Percentiles rank a stretch among this genome's conserved stretches.
Conservation (phyloP, 2,329 filamentous ascomycete species). For the Colletotrichum caudatum region DNA sequence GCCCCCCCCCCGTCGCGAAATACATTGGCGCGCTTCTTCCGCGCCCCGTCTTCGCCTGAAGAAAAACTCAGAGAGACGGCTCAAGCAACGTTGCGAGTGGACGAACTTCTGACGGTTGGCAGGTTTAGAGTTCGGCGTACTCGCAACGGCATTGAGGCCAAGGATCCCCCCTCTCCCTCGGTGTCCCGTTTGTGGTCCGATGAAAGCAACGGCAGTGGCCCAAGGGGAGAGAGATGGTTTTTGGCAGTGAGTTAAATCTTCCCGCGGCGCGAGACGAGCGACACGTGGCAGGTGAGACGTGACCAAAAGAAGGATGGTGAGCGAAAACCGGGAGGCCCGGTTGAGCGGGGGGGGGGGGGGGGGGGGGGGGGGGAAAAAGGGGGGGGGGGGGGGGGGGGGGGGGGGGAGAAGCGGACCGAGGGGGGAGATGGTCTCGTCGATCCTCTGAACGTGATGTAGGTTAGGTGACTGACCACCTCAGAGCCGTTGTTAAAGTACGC, state of each 20-base stretch:
- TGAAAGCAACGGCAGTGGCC: not conserved
- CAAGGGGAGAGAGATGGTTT: not conserved
- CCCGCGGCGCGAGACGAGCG: not conserved
- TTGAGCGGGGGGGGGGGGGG: too few relatives aligned
- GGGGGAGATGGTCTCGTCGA: too few relatives aligned
- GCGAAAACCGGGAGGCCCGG: not conserved
- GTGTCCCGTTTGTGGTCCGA: not conserved
- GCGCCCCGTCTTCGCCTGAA: not conserved
- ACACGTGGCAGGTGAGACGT: not conserved
- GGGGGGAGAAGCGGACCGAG: too few relatives aligned
- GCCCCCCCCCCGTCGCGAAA: not conserved
- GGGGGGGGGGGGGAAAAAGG: too few relatives aligned
- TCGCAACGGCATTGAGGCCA: not conserved
- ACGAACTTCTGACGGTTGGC: not conserved
- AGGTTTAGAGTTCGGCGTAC: not conserved
- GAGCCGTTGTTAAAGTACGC: not conserved
- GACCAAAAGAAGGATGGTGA: not conserved
- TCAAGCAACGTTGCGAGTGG: not conserved
- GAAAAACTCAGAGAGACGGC: not conserved
- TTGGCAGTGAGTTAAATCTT: not conserved
- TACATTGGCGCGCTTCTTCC: not conserved
- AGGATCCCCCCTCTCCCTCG: too few relatives aligned
- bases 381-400: too few relatives aligned
- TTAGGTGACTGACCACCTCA: too few relatives aligned
- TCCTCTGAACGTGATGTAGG: too few relatives aligned